Percentiles rank a stretch among this genome's conserved stretches.
Conservation (phyloP, 2,329 filamentous ascomycete genomes). For the Fusarium gaditjirri region DNA sequence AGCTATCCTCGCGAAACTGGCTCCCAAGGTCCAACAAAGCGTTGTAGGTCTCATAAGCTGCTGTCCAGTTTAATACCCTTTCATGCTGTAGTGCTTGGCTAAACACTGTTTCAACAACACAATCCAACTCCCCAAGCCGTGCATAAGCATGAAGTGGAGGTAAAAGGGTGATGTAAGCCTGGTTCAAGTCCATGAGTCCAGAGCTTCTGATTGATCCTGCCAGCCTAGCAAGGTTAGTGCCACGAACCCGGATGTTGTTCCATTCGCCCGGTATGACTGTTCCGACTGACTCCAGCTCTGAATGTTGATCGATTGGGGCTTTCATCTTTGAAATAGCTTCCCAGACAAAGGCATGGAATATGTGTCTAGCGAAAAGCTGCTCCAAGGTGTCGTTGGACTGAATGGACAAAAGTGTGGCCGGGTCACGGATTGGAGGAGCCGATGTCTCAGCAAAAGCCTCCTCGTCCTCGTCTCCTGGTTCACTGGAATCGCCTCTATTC, state of each 20-base stretch:
- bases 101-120: neutral
- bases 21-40: neutral
- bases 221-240: neutral
- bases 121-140: neutral
- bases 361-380: no score
- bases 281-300: no score
- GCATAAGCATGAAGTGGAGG: neutral
- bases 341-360: no score
- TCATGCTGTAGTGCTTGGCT: neutral
- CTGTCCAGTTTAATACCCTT: neutral
- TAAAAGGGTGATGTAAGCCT: neutral
- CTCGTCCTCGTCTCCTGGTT: no score
- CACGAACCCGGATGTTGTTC: neutral
- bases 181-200: neutral
- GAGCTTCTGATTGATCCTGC: neutral
- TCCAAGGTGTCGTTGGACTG: no score
- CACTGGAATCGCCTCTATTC: no score
- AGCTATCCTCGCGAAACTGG: neutral
- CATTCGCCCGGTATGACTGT: no score
- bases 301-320: no score
- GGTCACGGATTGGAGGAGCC: no score
- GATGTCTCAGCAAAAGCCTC: no score
- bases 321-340: no score
- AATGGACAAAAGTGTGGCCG: no score
- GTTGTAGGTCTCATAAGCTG: accelerated